These are phyloP conservation scores for Aquilaria sinensis DNA, from an alignment of 345 rosid species.

Conservation along the genomic window DNA sequence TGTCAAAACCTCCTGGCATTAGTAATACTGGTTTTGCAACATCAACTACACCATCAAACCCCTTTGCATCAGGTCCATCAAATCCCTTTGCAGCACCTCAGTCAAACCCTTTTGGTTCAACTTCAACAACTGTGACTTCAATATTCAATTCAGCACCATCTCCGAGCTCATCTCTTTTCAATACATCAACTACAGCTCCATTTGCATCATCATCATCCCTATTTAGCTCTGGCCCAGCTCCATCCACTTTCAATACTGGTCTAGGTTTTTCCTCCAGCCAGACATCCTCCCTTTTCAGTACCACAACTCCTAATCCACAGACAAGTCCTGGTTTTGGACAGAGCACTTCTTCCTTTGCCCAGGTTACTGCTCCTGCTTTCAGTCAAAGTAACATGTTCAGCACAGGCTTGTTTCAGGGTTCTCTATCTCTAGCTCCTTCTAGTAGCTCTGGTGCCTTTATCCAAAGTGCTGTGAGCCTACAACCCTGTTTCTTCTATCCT, in stretches of 20 bases:
- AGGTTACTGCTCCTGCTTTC: slow-evolving; percentile 35
- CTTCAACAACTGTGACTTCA: slow-evolving; percentile 36
- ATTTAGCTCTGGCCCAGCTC: slow-evolving; percentile 38
- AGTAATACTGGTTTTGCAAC: slow-evolving; percentile 33
- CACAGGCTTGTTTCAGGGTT: slow-evolving; percentile 42
- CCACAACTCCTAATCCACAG: slow-evolving; percentile 46
- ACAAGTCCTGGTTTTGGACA: slow-evolving; percentile 61
- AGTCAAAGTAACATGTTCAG: slow-evolving; percentile 46
- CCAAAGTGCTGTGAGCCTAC: slow-evolving; percentile 49
- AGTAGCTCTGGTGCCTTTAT: slow-evolving; percentile 31
- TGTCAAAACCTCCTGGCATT: slow-evolving; percentile 37
- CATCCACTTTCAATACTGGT: slow-evolving; percentile 35
- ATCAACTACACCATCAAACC: slow-evolving; percentile 26
- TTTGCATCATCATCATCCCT: slow-evolving; percentile 60
- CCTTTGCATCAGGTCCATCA: slow-evolving; percentile 28
- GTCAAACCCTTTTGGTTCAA: slow-evolving; percentile 42
- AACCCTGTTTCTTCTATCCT: not conserved
- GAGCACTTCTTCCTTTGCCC: slow-evolving; percentile 43
- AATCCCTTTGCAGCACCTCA: not conserved
- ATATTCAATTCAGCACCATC: slow-evolving; percentile 38
- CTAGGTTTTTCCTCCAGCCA: slow-evolving; percentile 43
- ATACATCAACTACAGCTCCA: slow-evolving; percentile 40
- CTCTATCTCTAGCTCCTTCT: slow-evolving; percentile 40
- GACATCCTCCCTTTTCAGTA: slow-evolving; percentile 48
- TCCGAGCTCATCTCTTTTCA: slow-evolving; percentile 39